Conservation (phyloP, 2,329 filamentous ascomycete genomes). For the Pseudopyrenochaeta lycopersici region DNA sequence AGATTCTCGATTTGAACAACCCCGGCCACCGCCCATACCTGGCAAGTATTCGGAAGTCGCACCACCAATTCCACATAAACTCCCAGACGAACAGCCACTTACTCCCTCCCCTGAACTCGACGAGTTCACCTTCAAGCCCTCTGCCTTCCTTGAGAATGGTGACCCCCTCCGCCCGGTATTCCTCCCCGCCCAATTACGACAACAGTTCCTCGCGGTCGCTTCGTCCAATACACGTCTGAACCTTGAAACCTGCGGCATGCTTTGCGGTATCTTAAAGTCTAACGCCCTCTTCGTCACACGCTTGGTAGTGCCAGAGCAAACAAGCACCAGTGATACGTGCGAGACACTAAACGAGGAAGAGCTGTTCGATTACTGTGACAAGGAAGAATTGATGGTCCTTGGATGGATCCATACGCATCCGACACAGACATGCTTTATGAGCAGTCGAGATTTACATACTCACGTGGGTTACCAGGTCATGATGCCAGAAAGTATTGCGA, state of each 20-base stretch:
- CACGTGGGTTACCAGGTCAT: constrained; percentile 95
- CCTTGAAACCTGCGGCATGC: constrained; percentile 93
- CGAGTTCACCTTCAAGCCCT: constrained; percentile 82
- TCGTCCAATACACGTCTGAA: constrained; percentile 79
- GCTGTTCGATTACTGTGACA: constrained; percentile 89
- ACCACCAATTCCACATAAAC: constrained; percentile 45
- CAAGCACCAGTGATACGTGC: constrained; percentile 89
- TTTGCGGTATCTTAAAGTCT: constrained; percentile 89
- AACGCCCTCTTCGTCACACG: constrained; percentile 92
- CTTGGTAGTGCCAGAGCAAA: constrained; percentile 90
- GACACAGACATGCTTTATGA: constrained; percentile 97
- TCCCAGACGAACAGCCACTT: constrained; percentile 40
- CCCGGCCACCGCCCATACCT: constrained; percentile 38
- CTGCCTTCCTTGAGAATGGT: constrained; percentile 89
- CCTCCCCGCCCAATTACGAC: constrained; percentile 78
- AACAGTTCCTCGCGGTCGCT: constrained; percentile 77
- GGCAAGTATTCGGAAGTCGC: constrained; percentile 34
- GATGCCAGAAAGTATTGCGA: constrained; percentile 94
- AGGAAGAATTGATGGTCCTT: constrained; percentile 82
- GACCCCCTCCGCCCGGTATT: constrained; percentile 87
- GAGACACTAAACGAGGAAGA: constrained; percentile 88
- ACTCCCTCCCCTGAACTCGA: constrained; percentile 56
- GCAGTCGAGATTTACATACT: constrained; percentile 90
- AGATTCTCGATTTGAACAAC: constrained; percentile 14
- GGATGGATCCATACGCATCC: constrained; percentile 99